These are phyloP conservation scores for Crepidotus variabilis DNA, from an alignment of 768 basidiomycete genomes.

Conservation along the genomic window DNA sequence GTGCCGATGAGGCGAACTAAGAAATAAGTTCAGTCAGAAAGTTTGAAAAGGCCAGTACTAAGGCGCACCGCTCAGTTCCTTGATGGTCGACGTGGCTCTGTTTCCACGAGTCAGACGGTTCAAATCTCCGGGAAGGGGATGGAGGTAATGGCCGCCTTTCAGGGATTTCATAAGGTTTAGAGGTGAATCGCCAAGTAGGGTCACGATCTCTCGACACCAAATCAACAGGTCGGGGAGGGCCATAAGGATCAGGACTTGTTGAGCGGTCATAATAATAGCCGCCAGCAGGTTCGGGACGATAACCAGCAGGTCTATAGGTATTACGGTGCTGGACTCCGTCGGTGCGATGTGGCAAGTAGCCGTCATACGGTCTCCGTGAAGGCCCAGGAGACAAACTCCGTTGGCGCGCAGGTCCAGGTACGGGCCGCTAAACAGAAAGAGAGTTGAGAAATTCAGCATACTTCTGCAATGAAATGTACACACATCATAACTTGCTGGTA, in stretches of 20 bases:
- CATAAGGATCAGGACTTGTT: conserved; percentile 51
- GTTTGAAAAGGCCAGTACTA: not conserved
- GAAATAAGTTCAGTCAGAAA: conserved; percentile 11
- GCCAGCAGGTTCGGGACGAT: conserved; percentile 17
- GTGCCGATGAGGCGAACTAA: conserved; percentile 28
- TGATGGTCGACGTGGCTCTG: conserved; percentile 48
- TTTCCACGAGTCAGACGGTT: conserved; percentile 73
- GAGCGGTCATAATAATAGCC: conserved; percentile 36
- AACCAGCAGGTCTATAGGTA: conserved; percentile 37
- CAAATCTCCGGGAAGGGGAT: conserved; percentile 55
- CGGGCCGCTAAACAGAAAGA: conserved; percentile 27
- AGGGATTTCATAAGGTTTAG: conserved; percentile 28
- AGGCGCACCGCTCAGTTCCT: conserved; percentile 37
- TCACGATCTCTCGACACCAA: conserved; percentile 44
- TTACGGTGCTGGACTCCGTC: conserved; percentile 32
- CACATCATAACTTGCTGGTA: conserved; percentile 35
- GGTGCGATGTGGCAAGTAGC: conserved; percentile 42
- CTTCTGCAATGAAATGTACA: conserved; percentile 16
- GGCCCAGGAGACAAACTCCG: conserved; percentile 48
- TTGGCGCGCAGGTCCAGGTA: conserved; percentile 32
- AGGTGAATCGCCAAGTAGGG: conserved; percentile 34
- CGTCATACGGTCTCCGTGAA: conserved; percentile 47
- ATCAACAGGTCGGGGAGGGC: conserved; percentile 34
- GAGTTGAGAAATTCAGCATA: conserved; percentile 8
- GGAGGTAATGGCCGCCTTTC: conserved; percentile 39